Evolutionary conservation across 139 green algal genomes (phyloP).

Genomic region (Chlorella sp.): DNA sequence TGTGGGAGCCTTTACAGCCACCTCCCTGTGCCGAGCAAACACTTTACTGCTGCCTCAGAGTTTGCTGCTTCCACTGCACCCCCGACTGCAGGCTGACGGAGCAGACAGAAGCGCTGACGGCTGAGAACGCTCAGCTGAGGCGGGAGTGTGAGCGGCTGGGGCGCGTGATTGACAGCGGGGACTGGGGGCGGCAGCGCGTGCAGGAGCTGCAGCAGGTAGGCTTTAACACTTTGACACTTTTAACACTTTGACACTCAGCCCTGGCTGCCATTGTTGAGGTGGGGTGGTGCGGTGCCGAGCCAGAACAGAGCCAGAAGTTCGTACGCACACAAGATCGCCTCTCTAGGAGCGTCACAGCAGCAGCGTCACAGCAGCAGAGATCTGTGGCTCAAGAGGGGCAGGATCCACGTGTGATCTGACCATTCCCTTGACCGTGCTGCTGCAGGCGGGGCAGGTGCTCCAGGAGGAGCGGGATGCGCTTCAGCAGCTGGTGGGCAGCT

Average conservation of each 20-base stretch:
- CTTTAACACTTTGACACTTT: too few relatives aligned
- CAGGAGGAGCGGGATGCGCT: constrained; percentile 84
- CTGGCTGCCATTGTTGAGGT: too few relatives aligned
- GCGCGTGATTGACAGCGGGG: constrained; percentile 84
- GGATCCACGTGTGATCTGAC: too few relatives aligned
- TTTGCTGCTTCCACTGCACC: not conserved
- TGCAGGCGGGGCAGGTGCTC: constrained; percentile 74
- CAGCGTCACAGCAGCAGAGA: too few relatives aligned
- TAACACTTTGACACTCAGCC: too few relatives aligned
- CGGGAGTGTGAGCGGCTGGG: constrained; percentile 89
- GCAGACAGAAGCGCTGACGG: constrained; percentile 52
- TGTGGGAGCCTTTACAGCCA: not conserved
- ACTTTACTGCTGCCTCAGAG: not conserved
- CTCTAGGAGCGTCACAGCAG: too few relatives aligned
- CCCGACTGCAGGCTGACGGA: constrained; percentile 24
- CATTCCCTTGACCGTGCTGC: too few relatives aligned
- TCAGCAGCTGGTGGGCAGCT: constrained; percentile 74
- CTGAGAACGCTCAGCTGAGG: constrained; percentile 82
- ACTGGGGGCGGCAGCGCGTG: constrained; percentile 81
- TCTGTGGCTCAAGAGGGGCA: too few relatives aligned
- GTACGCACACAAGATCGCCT: too few relatives aligned
- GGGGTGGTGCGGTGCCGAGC: too few relatives aligned
- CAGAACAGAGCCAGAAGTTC: too few relatives aligned
- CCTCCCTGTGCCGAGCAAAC: not conserved
- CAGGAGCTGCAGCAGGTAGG: constrained; percentile 59